phyloP scores from a whole-genome alignment of 192 early-diverging fungal genomes.

The Backusella mclennaniae region DNA sequence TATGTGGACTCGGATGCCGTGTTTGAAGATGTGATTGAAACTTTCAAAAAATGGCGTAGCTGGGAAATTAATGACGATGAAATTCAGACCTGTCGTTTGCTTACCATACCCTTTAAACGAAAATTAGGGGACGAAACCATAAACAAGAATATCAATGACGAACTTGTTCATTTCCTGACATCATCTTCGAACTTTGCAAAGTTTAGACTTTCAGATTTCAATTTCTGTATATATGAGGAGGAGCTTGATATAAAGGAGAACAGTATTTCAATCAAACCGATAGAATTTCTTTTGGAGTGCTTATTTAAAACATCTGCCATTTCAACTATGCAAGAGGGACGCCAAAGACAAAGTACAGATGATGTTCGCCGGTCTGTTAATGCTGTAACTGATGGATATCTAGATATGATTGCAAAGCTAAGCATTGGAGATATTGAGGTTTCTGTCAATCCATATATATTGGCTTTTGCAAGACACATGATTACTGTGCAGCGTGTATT shows the following conservation, averaged over 20 bases:
- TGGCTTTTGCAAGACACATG: slow-evolving; percentile 57
- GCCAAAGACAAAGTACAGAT: not conserved
- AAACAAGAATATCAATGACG: slow-evolving; percentile 10
- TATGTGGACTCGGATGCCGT: slow-evolving; percentile 39
- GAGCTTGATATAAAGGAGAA: slow-evolving; percentile 44
- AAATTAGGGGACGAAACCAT: not conserved
- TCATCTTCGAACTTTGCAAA: slow-evolving; percentile 39
- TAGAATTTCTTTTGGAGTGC: slow-evolving; percentile 43
- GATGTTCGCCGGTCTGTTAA: not conserved
- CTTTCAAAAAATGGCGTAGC: slow-evolving; percentile 56
- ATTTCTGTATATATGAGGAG: slow-evolving; percentile 51
- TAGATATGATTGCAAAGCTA: slow-evolving; percentile 44
- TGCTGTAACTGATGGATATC: slow-evolving; percentile 31
- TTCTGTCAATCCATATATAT: slow-evolving; percentile 47
- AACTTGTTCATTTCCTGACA: slow-evolving; percentile 33
- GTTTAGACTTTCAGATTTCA: slow-evolving; percentile 38
- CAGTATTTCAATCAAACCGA: slow-evolving; percentile 32
- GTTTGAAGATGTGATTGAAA: slow-evolving; percentile 42
- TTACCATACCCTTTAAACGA: slow-evolving; percentile 46
- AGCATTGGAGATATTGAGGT: slow-evolving; percentile 36
- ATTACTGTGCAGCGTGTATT: slow-evolving; percentile 56
- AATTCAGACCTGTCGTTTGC: slow-evolving; percentile 41
- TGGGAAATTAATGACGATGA: slow-evolving; percentile 60
- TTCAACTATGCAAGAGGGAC: not conserved
- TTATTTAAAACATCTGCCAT: slow-evolving; percentile 28